Evolutionary conservation across 345 rosid genomes (phyloP).

Genomic region (Acer saccharum): DNA sequence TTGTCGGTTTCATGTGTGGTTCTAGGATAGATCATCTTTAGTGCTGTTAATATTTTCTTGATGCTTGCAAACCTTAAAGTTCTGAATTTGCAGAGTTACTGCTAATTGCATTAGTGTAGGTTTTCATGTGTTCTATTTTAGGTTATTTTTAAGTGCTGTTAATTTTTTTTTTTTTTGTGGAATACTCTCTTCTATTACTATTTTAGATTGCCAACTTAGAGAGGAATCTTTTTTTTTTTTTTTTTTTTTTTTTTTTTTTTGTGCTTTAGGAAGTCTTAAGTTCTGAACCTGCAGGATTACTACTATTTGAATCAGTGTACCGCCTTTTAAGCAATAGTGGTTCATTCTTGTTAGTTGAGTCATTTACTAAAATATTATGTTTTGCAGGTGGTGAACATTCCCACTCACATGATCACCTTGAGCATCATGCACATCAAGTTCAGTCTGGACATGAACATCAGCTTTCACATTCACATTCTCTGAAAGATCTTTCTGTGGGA

Average conservation of each 20-base stretch:
- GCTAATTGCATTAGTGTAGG: not conserved
- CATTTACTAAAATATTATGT: slow-evolving; percentile 11
- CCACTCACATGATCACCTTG: slow-evolving; percentile 67
- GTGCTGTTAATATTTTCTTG: not conserved
- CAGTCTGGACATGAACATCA: slow-evolving; percentile 48
- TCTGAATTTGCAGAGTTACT: not conserved
- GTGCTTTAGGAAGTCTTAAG: not conserved
- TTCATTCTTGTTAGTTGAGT: slow-evolving; percentile 7
- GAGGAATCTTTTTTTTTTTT: not conserved
- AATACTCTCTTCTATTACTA: not conserved
- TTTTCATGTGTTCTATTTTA: not conserved
- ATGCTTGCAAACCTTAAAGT: not conserved
- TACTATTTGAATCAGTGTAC: not conserved
- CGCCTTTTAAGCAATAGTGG: not conserved
- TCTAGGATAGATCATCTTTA: not conserved
- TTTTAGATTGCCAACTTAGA: not conserved
- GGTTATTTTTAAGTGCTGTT: not conserved
- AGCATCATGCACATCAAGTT: slow-evolving; percentile 47
- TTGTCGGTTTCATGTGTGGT: not conserved
- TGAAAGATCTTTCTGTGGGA: slow-evolving; percentile 89
- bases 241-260: not conserved
- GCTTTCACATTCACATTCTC: slow-evolving; percentile 66
- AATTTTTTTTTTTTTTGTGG: not conserved
- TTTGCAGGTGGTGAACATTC: slow-evolving; percentile 82
- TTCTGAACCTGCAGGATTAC: not conserved